These are phyloP conservation scores for Cerrena zonata DNA, from an alignment of 1,284 basidiomycete genomes.

Conservation along the genomic window DNA sequence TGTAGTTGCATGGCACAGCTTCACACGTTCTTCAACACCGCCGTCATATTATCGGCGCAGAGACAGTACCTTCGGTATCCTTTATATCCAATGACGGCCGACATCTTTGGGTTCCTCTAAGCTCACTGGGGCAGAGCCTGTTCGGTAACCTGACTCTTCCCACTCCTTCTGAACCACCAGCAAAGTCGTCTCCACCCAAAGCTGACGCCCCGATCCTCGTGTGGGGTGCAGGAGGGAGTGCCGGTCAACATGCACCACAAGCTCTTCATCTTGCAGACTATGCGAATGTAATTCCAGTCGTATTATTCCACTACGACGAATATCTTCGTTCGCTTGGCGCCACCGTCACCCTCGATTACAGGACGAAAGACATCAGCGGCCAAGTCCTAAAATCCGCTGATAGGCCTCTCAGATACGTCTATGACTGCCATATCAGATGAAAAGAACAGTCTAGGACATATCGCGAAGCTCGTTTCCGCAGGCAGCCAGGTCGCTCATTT, in stretches of 20 bases:
- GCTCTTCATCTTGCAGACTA: slow-evolving; percentile 48
- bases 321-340: slow-evolving; percentile 46
- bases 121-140: no score
- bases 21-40: not conserved
- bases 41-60: no score
- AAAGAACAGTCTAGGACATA: slow-evolving; percentile 28
- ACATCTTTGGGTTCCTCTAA: no score
- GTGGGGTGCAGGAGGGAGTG: slow-evolving; percentile 52
- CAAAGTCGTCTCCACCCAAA: slow-evolving; percentile 27
- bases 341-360: slow-evolving; percentile 46
- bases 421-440: slow-evolving; percentile 41
- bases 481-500: slow-evolving; percentile 39
- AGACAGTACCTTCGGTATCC: no score
- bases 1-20: not conserved
- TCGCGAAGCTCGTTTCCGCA: slow-evolving; percentile 31
- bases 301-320: slow-evolving; percentile 43
- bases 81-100: no score
- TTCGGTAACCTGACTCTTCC: slow-evolving; percentile 39
- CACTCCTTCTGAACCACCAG: slow-evolving; percentile 34
- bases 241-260: slow-evolving; percentile 51
- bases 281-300: slow-evolving; percentile 45
- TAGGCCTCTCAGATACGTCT: slow-evolving; percentile 31
- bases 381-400: slow-evolving; percentile 37
- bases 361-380: slow-evolving; percentile 33
- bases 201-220: slow-evolving; percentile 40